Percentiles rank a stretch among this genome's conserved stretches.
phyloP scores from a whole-genome alignment of 805 yeast genomes.

The Cyberlindnera meyerae region DNA sequence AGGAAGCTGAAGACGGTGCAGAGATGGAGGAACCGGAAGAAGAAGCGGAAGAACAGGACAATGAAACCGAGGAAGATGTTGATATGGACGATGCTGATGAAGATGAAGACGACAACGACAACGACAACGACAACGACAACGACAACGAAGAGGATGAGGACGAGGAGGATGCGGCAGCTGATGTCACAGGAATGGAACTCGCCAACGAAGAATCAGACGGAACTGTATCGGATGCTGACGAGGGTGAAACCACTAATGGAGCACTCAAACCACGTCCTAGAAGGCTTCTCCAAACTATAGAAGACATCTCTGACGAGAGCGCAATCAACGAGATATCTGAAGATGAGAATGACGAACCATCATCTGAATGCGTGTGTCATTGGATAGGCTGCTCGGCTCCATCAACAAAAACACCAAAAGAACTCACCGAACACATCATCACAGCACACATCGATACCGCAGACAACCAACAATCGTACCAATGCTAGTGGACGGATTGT shows the following conservation, averaged over 20 bases:
- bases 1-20: neutral
- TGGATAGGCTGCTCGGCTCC: constrained; percentile 10
- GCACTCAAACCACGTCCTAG: too few relatives aligned
- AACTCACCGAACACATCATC: constrained; percentile 10
- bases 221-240: constrained; percentile 7
- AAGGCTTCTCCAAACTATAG: too few relatives aligned
- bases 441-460: constrained; percentile 10
- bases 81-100: neutral
- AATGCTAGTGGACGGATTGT: constrained; percentile 62
- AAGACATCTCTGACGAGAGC: too few relatives aligned
- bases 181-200: neutral
- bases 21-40: neutral
- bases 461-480: neutral
- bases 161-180: constrained; percentile 1
- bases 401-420: neutral
- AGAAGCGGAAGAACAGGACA: neutral
- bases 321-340: constrained; percentile 2
- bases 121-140: too few relatives aligned
- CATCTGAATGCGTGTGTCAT: too few relatives aligned
- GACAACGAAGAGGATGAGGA: neutral
- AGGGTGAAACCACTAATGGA: too few relatives aligned
- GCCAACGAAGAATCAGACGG: constrained; percentile 6
- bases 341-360: too few relatives aligned
- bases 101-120: neutral
- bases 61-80: neutral